These are phyloP conservation scores for Crucibulum laeve DNA, from an alignment of 768 basidiomycete genomes.

Conservation along the genomic window DNA sequence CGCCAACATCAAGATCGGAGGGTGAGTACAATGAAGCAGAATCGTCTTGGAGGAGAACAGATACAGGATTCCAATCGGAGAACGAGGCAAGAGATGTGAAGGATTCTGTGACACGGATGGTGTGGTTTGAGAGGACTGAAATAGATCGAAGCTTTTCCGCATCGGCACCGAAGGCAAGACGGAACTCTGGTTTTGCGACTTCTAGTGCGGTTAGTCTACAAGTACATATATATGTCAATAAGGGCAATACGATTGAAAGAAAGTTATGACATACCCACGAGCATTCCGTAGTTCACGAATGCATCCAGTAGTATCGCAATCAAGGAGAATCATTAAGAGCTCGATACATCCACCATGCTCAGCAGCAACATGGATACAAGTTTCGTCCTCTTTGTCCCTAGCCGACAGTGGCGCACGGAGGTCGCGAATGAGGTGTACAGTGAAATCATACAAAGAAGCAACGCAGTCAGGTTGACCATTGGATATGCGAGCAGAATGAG, in stretches of 20 bases:
- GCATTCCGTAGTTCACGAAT: conserved; percentile 63
- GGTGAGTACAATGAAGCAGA: conserved; percentile 31
- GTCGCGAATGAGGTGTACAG: conserved; percentile 64
- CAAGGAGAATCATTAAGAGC: conserved; percentile 57
- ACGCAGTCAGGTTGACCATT: conserved; percentile 27
- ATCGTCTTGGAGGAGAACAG: conserved; percentile 15
- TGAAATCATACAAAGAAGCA: conserved; percentile 48
- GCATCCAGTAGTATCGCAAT: conserved; percentile 53
- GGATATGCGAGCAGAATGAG: conserved; percentile 30
- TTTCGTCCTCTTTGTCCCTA: conserved; percentile 63
- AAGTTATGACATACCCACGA: conserved; percentile 51
- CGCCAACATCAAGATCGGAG: conserved; percentile 40
- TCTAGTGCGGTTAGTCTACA: conserved; percentile 61
- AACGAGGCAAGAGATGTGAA: conserved; percentile 47
- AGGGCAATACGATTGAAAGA: background rate
- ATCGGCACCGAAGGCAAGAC: conserved; percentile 54
- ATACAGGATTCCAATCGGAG: conserved; percentile 25
- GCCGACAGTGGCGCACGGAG: conserved; percentile 68
- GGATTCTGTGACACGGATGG: conserved; percentile 46
- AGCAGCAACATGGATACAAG: conserved; percentile 77
- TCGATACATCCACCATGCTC: conserved; percentile 67
- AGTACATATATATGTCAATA: background rate
- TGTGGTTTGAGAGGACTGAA: conserved; percentile 52
- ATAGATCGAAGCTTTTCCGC: conserved; percentile 40
- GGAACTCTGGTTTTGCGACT: conserved; percentile 64